These are phyloP conservation scores for Lithohypha guttulata DNA, from an alignment of 2,329 filamentous ascomycete species.

Conservation along the genomic window DNA sequence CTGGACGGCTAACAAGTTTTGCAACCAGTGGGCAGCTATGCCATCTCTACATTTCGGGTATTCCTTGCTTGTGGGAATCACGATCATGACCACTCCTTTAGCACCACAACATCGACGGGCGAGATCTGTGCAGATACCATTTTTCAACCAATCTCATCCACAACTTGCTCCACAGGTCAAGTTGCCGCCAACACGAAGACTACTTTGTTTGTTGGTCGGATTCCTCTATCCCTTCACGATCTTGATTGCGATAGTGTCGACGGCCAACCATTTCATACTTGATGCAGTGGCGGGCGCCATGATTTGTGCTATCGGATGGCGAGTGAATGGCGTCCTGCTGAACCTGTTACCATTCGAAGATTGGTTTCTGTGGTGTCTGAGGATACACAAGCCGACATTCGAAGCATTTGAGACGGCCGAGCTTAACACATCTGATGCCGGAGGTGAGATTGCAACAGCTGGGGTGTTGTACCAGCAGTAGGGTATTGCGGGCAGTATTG, in stretches of 20 bases:
- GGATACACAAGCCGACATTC: slow-evolving; percentile 52
- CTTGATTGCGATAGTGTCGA: slow-evolving; percentile 57
- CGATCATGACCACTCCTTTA: slow-evolving; percentile 55
- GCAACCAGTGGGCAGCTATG: slow-evolving; percentile 49
- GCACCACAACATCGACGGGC: slow-evolving; percentile 42
- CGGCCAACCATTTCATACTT: slow-evolving; percentile 62
- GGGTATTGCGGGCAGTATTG: too few relatives aligned
- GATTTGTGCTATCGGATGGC: slow-evolving; percentile 56
- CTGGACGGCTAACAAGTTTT: slow-evolving; percentile 54
- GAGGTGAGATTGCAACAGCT: slow-evolving; percentile 17
- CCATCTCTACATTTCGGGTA: slow-evolving; percentile 67
- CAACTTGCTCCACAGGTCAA: slow-evolving; percentile 26
- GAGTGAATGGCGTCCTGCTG: slow-evolving; percentile 42
- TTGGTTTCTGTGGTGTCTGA: slow-evolving; percentile 52
- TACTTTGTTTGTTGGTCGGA: slow-evolving; percentile 41
- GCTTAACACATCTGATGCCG: slow-evolving; percentile 9
- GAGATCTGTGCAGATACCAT: slow-evolving; percentile 24
- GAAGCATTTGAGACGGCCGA: slow-evolving; percentile 13
- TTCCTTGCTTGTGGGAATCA: slow-evolving; percentile 60
- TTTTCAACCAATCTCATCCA: slow-evolving; percentile 24
- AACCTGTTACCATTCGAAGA: slow-evolving; percentile 58
- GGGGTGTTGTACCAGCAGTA: slow-evolving; percentile 13
- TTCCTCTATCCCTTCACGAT: slow-evolving; percentile 56
- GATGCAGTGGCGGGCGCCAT: slow-evolving; percentile 59
- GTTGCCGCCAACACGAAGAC: slow-evolving; percentile 41